phyloP scores from a whole-genome alignment of 2,329 filamentous ascomycete genomes.

The Emericellopsis atlantica region DNA sequence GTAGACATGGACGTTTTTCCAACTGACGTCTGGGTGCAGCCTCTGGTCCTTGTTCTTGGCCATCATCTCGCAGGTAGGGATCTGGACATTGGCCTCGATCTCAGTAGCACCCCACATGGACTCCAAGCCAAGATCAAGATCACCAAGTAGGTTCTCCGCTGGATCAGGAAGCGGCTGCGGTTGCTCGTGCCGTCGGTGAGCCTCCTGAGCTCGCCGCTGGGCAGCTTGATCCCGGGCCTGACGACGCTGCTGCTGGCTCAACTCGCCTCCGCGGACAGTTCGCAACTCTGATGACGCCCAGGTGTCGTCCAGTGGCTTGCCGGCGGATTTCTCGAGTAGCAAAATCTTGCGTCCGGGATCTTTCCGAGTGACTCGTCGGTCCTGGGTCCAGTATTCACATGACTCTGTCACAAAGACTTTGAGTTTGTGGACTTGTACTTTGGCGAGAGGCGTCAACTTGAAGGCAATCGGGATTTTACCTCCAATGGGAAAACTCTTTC shows the following conservation, averaged over 20 bases:
- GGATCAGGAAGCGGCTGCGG: conserved; percentile 33
- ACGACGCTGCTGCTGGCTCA: conserved; percentile 35
- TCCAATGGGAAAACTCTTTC: conserved; percentile 86
- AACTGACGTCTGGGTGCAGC: conserved; percentile 83
- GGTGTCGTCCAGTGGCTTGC: conserved; percentile 58
- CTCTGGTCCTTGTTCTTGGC: conserved; percentile 52
- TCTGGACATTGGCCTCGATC: conserved; percentile 86
- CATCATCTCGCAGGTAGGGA: conserved; percentile 82
- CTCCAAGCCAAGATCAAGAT: conserved; percentile 59
- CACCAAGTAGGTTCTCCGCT: conserved; percentile 65
- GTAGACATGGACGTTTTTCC: conserved; percentile 85
- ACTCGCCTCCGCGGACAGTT: conserved; percentile 69
- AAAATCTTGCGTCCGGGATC: conserved; percentile 76
- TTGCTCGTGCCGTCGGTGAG: conserved; percentile 23
- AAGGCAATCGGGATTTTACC: conserved; percentile 85
- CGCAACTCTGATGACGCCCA: conserved; percentile 67
- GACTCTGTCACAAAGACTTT: conserved; percentile 88
- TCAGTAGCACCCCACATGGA: conserved; percentile 76
- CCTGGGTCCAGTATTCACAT: conserved; percentile 80
- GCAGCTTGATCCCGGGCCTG: conserved; percentile 34
- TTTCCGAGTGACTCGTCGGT: conserved; percentile 73
- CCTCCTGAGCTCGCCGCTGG: conserved; percentile 40
- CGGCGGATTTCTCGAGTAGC: conserved; percentile 78
- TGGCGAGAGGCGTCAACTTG: conserved; percentile 83
- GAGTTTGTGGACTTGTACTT: conserved; percentile 85